Base-by-base conservation (phyloP, 805 yeast genomes). In the Priceomyces castillae region DNA sequence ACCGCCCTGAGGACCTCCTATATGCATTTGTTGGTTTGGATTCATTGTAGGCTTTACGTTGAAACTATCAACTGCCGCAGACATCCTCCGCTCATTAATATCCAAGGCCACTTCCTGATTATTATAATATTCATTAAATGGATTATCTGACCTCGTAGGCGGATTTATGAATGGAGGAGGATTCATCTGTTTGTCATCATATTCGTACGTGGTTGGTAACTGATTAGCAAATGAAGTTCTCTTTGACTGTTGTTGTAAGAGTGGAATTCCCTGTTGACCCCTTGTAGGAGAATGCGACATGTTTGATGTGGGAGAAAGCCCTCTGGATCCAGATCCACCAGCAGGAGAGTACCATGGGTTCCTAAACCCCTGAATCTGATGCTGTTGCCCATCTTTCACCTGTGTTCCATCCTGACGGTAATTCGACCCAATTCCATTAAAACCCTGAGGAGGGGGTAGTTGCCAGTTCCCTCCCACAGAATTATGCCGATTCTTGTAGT, bases 121-220 rank as follows among this genome's bases (percentile, higher is more conserved):
- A 19, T 68, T 60, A 50, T 65, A 69, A 56, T 69, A 67, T 34
- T 66, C 74, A 43, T 66, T 62, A 57, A 71, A 71, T 3, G 76
- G 76, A 46, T 71, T 71, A 42, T 67, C 75, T 2, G 69, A 74
- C 34, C 76, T 58, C 0, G 73, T 63, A 11, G 76, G 76, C 9
- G 76, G 76, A 35, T 64, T 64, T n/a, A 67, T 56, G 43, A 52
- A 64, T 5, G 67, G 64, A 4, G 62, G 59, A 2, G 49, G 51
- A 20, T 50, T 51, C 22, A 44, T 42, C 28, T 52, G 62, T 38
- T 53, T 52, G 30, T 53, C 54, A 12, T 65, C 71, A 44, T 68
- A 56, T 52, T 77, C 82, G 54, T 76, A 77, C 1, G 80, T 77
- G 2, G 76, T 70, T 19, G 80, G 78, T 11, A 77, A 56, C 46